Conservation (phyloP, 1,284 basidiomycete genomes). For the Wolfiporia cocos region DNA sequence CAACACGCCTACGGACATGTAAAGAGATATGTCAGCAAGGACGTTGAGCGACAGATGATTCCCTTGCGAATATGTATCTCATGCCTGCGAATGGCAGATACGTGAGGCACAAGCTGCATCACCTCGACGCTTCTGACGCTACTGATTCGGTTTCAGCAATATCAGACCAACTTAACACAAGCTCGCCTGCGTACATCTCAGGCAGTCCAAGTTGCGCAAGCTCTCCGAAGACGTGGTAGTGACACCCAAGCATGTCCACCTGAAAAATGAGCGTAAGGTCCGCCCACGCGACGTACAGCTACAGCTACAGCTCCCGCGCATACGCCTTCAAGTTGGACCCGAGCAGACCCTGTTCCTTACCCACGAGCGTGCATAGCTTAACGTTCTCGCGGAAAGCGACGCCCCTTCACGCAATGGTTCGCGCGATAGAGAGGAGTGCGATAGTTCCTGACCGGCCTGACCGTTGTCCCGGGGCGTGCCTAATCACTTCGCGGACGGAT, state of each 20-base stretch:
- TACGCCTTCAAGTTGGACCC: slow-evolving; percentile 65
- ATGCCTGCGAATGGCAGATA: slow-evolving; percentile 74
- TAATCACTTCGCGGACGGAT: slow-evolving; percentile 24
- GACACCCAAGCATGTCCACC: slow-evolving; percentile 87
- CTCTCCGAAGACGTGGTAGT: slow-evolving; percentile 69
- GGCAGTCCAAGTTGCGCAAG: slow-evolving; percentile 78
- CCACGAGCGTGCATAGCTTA: slow-evolving; percentile 63
- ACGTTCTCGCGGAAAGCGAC: slow-evolving; percentile 64
- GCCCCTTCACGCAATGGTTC: slow-evolving; percentile 54
- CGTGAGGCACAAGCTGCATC: slow-evolving; percentile 64
- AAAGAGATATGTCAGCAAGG: neutral
- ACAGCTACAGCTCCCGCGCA: no score
- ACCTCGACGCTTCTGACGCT: slow-evolving; percentile 80
- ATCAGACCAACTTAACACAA: no score
- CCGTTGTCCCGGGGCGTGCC: slow-evolving; percentile 67
- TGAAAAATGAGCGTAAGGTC: slow-evolving; percentile 81
- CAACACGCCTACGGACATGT: slow-evolving; percentile 65
- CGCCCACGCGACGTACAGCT: slow-evolving; percentile 48
- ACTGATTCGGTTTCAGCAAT: no score
- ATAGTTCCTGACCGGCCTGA: slow-evolving; percentile 81
- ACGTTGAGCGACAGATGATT: slow-evolving; percentile 1
- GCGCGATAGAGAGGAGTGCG: slow-evolving; percentile 72
- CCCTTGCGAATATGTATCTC: slow-evolving; percentile 62
- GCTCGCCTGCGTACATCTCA: slow-evolving; percentile 39
- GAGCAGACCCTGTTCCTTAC: slow-evolving; percentile 66